A percentile compares a stretch with the other conserved stretches of the same genome.
Evolutionary conservation across 2,329 filamentous ascomycete genomes (phyloP).

Genomic region (Chrysosporium queenslandicum): DNA sequence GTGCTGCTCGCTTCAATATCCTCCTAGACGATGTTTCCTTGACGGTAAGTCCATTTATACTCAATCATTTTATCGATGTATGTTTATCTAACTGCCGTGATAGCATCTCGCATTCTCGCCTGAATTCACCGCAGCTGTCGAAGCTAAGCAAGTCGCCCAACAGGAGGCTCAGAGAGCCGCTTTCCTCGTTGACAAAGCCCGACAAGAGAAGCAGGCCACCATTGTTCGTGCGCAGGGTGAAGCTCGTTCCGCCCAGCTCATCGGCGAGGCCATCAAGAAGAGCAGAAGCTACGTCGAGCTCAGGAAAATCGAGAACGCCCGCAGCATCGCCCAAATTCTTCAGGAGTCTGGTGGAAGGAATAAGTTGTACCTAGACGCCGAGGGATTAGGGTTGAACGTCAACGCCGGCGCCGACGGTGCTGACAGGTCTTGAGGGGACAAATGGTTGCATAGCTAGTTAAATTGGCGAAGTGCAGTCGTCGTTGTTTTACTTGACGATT

Average conservation of each 20-base stretch:
- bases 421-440: conserved; percentile 14
- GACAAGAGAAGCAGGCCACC: conserved; percentile 98
- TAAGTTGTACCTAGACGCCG: conserved; percentile 84
- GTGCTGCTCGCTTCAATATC: conserved; percentile 95
- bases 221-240: conserved; percentile 98
- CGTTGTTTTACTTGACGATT: neutral
- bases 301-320: conserved; percentile 95
- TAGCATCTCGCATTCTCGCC: conserved; percentile 60
- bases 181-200: conserved; percentile 96
- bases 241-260: conserved; percentile 91
- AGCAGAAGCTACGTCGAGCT: conserved; percentile 92
- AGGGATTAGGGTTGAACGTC: conserved; percentile 86
- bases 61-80: neutral
- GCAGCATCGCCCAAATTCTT: conserved; percentile 74
- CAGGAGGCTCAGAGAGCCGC: conserved; percentile 96
- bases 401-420: conserved; percentile 29
- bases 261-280: conserved; percentile 99
- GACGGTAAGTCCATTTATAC: conserved; percentile 52
- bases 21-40: conserved; percentile 93
- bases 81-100: conserved; percentile 6
- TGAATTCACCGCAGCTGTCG: conserved; percentile 59
- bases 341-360: conserved; percentile 81
- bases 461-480: too few relatives aligned
- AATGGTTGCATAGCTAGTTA: too few relatives aligned
- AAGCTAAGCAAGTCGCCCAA: conserved; percentile 60